Conservation (phyloP, 116 monocot species). For the Posidonia oceanica region DNA sequence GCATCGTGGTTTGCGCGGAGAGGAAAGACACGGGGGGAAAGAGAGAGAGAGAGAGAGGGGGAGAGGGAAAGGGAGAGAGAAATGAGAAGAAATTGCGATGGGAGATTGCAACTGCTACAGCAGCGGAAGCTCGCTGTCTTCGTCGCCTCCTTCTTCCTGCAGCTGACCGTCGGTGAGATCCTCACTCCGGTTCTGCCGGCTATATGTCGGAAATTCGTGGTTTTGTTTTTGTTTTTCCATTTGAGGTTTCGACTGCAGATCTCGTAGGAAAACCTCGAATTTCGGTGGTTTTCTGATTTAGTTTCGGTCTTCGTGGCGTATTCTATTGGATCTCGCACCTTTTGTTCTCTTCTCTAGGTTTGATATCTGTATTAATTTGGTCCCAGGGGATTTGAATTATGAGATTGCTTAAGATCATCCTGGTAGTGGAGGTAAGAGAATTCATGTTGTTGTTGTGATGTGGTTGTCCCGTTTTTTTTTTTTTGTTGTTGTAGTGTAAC, state of each 20-base stretch:
- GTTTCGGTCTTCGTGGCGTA: too few relatives aligned
- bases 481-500: neutral
- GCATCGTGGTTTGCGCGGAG: too few relatives aligned
- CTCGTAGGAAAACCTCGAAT: too few relatives aligned
- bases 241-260: neutral
- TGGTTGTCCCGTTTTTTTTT: neutral
- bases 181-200: neutral
- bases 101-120: neutral
- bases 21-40: neutral
- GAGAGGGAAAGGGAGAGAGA: neutral
- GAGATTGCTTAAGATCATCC: too few relatives aligned
- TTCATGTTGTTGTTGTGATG: too few relatives aligned
- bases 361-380: too few relatives aligned
- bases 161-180: conserved; percentile 1
- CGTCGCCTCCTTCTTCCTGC: neutral
- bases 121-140: neutral
- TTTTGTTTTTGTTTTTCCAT: neutral
- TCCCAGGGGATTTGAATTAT: too few relatives aligned
- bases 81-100: conserved; percentile 1
- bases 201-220: neutral
- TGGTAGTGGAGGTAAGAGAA: too few relatives aligned
- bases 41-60: too few relatives aligned
- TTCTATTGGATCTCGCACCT: too few relatives aligned
- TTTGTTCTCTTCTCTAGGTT: too few relatives aligned
- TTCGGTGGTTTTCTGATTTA: too few relatives aligned